Base-by-base conservation (phyloP, 345 rosid genomes). In the Mercurialis annua region DNA sequence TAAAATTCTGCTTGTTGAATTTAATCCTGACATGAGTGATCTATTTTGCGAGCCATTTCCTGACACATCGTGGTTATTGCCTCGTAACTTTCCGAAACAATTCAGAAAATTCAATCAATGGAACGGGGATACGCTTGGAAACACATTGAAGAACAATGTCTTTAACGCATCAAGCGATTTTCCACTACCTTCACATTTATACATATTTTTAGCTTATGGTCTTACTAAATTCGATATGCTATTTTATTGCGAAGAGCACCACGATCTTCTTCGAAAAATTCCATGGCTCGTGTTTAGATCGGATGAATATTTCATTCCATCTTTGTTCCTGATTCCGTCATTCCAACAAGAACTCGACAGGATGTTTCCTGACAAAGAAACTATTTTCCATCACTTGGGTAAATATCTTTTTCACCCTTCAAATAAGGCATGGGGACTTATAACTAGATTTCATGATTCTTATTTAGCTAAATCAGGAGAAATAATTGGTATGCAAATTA, bases 1-100 rank as follows among this genome's bases (percentile, higher is more conserved):
- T 17, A 34, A 62, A 53, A 57, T 71, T 26, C 17, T 71, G 11
- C 75, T 71, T 1, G 43, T 71, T n/a, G 51, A 71, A 4, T 23
- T 20, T 21, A 23, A 20, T 10, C 6, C 29, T 9, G 66, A 71
- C 31, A 57, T 57, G 60, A 31, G 17, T 34, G 70, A 49, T 58
- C 74, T 71, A 15, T 71, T 71, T 23, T 63, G 74, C 27, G 57
- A 71, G 66, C 69, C 74, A 21, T 71, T 71, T 46, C 75, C 75
- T 0, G 15, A 71, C 6, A 30, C 65, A 18, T 64, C 75, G 23
- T 65, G 75, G 70, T 26, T 58, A 2, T 33, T 71, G 50, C 75
- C 75, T 2, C 8, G 0, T 29, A 65, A 49, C 10, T 65, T 48
- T 15, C 70, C 70, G 51, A 49, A 48, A 12, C 46, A 49, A 7